phyloP scores from a whole-genome alignment of 1,284 basidiomycete genomes.

The Naganishia albida region DNA sequence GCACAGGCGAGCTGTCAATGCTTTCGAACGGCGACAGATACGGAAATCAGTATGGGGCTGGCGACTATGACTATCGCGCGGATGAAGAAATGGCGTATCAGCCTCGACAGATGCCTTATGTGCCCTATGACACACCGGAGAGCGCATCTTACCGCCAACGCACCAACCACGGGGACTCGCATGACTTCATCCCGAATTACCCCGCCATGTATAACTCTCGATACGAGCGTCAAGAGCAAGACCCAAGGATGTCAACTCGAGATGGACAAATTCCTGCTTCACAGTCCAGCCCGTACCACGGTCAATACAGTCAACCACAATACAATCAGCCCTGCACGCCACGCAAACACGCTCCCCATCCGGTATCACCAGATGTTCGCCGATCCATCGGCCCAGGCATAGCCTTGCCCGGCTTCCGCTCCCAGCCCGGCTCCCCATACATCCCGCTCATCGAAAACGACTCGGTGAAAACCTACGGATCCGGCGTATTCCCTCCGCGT shows the following conservation, averaged over 20 bases:
- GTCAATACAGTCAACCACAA: conserved; percentile 3
- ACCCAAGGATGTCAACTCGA: too few relatives aligned
- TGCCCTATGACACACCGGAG: background rate
- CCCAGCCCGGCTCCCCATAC: conserved; percentile 20
- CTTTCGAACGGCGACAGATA: background rate
- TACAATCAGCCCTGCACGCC: background rate
- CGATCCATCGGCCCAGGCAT: conserved; percentile 20
- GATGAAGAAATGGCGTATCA: background rate
- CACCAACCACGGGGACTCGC: background rate
- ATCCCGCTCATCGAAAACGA: conserved; percentile 17
- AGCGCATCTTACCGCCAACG: background rate
- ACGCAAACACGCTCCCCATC: background rate
- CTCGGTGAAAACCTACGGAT: conserved; percentile 16
- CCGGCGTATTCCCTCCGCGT: conserved; percentile 31
- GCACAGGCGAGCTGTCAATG: conserved; percentile 19
- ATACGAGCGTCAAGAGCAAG: background rate
- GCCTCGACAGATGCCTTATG: background rate
- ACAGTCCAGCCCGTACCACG: background rate
- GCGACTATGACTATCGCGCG: background rate
- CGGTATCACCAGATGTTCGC: conserved; percentile 5
- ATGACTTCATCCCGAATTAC: background rate
- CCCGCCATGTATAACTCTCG: conserved; percentile 4
- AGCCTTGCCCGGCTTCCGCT: conserved; percentile 17
- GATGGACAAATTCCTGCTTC: background rate
- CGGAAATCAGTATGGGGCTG: background rate